Conservation (phyloP, 495 filamentous ascomycete genomes). For the Penicillium salamii region DNA sequence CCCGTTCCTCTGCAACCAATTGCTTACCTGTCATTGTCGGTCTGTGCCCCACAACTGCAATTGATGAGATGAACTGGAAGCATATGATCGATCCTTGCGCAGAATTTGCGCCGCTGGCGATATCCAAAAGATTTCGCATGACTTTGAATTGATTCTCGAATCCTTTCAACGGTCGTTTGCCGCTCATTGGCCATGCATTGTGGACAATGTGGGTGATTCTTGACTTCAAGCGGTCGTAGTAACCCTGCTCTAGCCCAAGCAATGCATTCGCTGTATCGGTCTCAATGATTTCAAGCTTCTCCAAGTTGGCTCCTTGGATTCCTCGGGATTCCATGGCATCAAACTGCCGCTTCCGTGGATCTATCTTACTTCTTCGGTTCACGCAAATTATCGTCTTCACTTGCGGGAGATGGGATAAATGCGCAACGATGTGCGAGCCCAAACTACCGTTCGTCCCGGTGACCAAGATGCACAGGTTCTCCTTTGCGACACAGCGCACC, state of each 20-base stretch:
- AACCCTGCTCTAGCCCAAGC: background rate
- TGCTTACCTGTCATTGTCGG: slow-evolving; percentile 20
- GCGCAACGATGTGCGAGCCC: slow-evolving; percentile 39
- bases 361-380: slow-evolving; percentile 30
- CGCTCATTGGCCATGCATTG: slow-evolving; percentile 40
- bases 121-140: slow-evolving; percentile 27
- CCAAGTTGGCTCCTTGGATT: background rate
- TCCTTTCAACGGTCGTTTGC: slow-evolving; percentile 23
- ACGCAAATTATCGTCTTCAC: slow-evolving; percentile 41
- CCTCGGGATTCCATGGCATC: slow-evolving; percentile 1
- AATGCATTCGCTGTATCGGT: background rate
- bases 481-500: background rate
- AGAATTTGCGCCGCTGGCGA: slow-evolving; percentile 34
- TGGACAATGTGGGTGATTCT: slow-evolving; percentile 32
- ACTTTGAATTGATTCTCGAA: slow-evolving; percentile 29
- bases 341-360: slow-evolving; percentile 8
- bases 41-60: slow-evolving; percentile 47
- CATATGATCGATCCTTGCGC: slow-evolving; percentile 5
- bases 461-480: background rate
- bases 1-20: slow-evolving; percentile 21
- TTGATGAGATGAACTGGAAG: slow-evolving; percentile 50
- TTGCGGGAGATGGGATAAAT: slow-evolving; percentile 24
- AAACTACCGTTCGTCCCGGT: slow-evolving; percentile 43
- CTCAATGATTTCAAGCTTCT: slow-evolving; percentile 7
- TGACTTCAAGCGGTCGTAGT: background rate